Base-by-base conservation (phyloP, 345 rosid species). In the Adansonia digitata region DNA sequence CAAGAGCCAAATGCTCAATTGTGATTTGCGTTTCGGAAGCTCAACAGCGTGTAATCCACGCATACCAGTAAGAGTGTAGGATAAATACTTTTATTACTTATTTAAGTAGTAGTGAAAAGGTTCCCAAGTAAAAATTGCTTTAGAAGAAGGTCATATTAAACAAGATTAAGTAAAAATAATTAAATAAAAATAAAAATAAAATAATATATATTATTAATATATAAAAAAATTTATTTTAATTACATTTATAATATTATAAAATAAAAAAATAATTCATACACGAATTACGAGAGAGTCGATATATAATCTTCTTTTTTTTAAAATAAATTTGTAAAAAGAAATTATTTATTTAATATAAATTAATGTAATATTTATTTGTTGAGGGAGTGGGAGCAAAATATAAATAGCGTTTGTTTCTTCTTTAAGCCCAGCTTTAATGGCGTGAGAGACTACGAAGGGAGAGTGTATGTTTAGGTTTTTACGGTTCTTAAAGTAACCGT, bases 381-480 rank as follows among this genome's bases (percentile, higher is more conserved):
- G 71, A 40, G 26, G 46, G 56, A 15, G 69, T 29, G 13, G 18
- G 18, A 59, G 12, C 35, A 73, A 73, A 73, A 73, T 61, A 73
- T 60, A 43, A 45, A 73, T 73, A 45, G 76, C 55, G 74, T 57
- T 67, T 59, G 46, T 37, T 31, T 78, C 69, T 55, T 66, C 72
- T 49, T 29, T 39, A 14, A 51, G 51, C 74, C 80, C 77, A 60
- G 81, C 81, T 78, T 78, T 78, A 74, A 78, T 78, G 81, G 81
- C 75, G 78, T 69, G 78, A 78, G 77, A 51, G 51, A 31, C 74
- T 66, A 60, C 46, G 29, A 64, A 46, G 39, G 59, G 55, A 14
- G 75, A 35, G 79, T 60, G 63, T 70, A 40, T 69, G 46, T 45
- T 37, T 60, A 27, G 43, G 49, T 69, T 40, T 49, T 74, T 74